Evolutionary conservation across 306 rosid species (phyloP).

Genomic region (Sindora glabra): DNA sequence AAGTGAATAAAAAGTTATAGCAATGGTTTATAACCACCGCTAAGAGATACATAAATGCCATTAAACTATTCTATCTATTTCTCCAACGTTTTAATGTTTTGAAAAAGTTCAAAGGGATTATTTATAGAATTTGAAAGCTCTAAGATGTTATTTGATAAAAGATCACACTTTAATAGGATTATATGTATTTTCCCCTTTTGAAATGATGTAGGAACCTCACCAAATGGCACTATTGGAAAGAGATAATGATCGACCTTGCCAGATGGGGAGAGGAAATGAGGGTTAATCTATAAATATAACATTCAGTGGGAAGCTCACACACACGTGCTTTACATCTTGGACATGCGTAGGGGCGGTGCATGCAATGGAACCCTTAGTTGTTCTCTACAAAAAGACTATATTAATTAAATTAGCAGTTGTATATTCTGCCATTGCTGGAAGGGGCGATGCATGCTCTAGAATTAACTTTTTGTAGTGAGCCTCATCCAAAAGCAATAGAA

Average conservation of each 20-base stretch:
- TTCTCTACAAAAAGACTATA: slow-evolving; percentile 98
- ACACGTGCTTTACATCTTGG: slow-evolving; percentile 97
- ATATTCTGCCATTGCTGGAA: slow-evolving; percentile 95
- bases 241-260: slow-evolving; percentile 97
- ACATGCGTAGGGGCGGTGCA: slow-evolving; percentile 83
- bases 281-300: slow-evolving; percentile 88
- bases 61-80: too few species aligned
- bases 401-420: slow-evolving; percentile 84
- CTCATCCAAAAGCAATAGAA: slow-evolving; percentile 81
- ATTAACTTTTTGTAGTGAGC: slow-evolving; percentile 84
- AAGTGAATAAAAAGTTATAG: too few species aligned
- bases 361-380: slow-evolving; percentile 82
- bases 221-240: slow-evolving; percentile 83
- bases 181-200: too few species aligned
- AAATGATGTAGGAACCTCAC: slow-evolving; percentile 54
- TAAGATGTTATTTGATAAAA: too few species aligned
- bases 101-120: too few species aligned
- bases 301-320: slow-evolving; percentile 92
- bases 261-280: slow-evolving; percentile 95
- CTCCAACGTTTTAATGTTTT: too few species aligned
- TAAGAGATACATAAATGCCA: too few species aligned
- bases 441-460: slow-evolving; percentile 94
- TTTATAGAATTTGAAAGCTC: too few species aligned
- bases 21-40: too few species aligned
- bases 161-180: too few species aligned